Evolutionary conservation across 306 rosid genomes (phyloP).

Genomic region (Dalbergia cultrata): DNA sequence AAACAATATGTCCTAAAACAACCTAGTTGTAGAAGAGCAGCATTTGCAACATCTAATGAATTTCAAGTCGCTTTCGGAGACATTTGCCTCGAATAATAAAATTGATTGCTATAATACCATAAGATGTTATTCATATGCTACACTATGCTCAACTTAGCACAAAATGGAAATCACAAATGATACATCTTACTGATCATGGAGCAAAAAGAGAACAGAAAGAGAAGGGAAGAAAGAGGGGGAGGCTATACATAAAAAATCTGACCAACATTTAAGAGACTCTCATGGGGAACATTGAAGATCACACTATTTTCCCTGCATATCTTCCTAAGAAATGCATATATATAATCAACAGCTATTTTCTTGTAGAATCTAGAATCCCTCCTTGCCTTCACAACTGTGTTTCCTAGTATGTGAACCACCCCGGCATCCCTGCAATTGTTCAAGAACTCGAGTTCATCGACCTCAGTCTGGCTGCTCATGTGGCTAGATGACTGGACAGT

Average conservation of each 20-base stretch:
- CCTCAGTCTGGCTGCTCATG: conserved; percentile 64
- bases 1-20: too few relatives aligned
- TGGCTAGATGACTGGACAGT: conserved; percentile 55
- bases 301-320: conserved; percentile 92
- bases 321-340: conserved; percentile 91
- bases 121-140: conserved; percentile 17
- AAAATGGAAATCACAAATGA: conserved; percentile 41
- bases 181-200: conserved; percentile 21
- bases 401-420: conserved; percentile 94
- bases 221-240: not conserved
- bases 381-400: conserved; percentile 77
- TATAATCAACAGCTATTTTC: conserved; percentile 82
- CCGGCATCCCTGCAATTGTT: conserved; percentile 81
- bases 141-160: conserved; percentile 38
- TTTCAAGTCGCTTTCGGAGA: too few relatives aligned
- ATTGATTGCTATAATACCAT: too few relatives aligned
- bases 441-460: conserved; percentile 79
- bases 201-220: not conserved
- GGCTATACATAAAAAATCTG: conserved; percentile 85
- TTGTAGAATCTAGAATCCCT: conserved; percentile 76
- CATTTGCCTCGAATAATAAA: too few relatives aligned
- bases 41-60: too few relatives aligned
- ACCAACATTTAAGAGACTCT: conserved; percentile 92
- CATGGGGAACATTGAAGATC: conserved; percentile 96
- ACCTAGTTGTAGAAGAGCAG: too few relatives aligned